Base-by-base conservation (phyloP, 1,284 basidiomycete species). In the Ustilago loliicola region DNA sequence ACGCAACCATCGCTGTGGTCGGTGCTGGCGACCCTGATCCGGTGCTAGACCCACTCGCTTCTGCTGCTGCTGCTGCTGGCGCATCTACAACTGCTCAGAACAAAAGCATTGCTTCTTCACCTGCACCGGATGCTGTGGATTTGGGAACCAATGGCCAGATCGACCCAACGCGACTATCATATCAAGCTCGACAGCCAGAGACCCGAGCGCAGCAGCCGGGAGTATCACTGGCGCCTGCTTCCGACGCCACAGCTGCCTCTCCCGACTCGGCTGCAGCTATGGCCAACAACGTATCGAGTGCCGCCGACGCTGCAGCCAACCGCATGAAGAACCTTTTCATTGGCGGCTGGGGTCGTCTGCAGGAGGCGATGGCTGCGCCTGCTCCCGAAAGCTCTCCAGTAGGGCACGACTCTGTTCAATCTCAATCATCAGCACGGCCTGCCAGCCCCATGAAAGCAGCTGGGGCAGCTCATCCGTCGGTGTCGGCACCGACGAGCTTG, bases 271-370 rank as follows among this genome's bases (percentile, higher is more conserved):
- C 66, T 3, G 38, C 50, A 10, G 61, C 61, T 4, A 66, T 64
- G 65, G 61, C 64, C 8, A 67, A 48, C 61, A 72, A 77, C 34
- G 55, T 66, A 2, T 66, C 65, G 9, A 68, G 25, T 32, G 75
- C 67, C 2, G 71, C 76, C 3, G 72, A 68, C 40, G 71, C 58
- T 17, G 77, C 73, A 15, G 70, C 77, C 34, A 72, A 76, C 29
- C 42, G 62, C 10, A 75, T 80, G 75, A 80, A 80, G 72, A 78
- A 74, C 19, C 61, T 80, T 5, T 66, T 80, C 51, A 72, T 80
- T 34, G 79, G 79, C 19, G 79, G 79, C 8, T 80, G 79, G 79
- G 79, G 74, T 8, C 66, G 71, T n/a, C 42, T 80, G 54, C 74
- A 77, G 53, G 78, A 80, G 19, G 78, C 78, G 7, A 77, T 80